Conservation (phyloP, 805 yeast genomes). For the Sporopachydermia lactativora region DNA sequence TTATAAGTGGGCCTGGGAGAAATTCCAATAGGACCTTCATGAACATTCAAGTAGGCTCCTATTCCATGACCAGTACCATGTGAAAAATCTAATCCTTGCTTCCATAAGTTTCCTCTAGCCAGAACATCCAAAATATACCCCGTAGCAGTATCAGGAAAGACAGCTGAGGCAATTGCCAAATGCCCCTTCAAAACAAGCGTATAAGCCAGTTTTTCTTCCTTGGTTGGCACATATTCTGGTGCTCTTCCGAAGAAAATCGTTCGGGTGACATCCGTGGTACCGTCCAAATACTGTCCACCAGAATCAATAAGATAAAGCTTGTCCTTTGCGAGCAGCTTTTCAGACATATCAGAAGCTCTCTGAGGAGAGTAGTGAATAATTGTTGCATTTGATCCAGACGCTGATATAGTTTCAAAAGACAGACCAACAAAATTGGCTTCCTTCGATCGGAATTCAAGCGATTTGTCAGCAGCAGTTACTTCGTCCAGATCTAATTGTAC, state of each 20-base stretch:
- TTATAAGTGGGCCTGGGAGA: conserved; percentile 36
- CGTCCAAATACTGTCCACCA: conserved; percentile 86
- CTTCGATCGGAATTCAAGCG: conserved; percentile 27
- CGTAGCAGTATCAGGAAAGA: conserved; percentile 62
- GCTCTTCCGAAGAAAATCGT: conserved; percentile 50
- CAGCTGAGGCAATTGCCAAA: conserved; percentile 65
- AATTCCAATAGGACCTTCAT: conserved; percentile 87
- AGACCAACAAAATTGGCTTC: conserved; percentile 35
- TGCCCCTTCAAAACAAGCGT: conserved; percentile 89
- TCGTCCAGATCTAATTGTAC: conserved; percentile 35
- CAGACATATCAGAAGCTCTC: conserved; percentile 44
- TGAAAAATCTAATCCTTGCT: conserved; percentile 68
- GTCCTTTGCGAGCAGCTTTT: conserved; percentile 27
- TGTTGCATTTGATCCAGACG: conserved; percentile 68
- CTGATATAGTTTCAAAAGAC: conserved; percentile 61
- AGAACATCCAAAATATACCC: conserved; percentile 68
- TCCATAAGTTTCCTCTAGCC: conserved; percentile 76
- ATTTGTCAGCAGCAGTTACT: conserved; percentile 40
- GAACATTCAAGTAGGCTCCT: conserved; percentile 85
- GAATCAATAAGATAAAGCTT: conserved; percentile 66
- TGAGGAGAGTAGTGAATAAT: conserved; percentile 62
- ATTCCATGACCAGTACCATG: conserved; percentile 98
- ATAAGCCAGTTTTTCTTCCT: conserved; percentile 50
- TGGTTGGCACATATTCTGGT: conserved; percentile 28
- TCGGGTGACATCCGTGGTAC: conserved; percentile 93